Evolutionary conservation across 192 early-diverging fungal species (phyloP), one percentile per base, ranked within the genome.

Genomic region (Linnemannia schmuckeri): DNA sequence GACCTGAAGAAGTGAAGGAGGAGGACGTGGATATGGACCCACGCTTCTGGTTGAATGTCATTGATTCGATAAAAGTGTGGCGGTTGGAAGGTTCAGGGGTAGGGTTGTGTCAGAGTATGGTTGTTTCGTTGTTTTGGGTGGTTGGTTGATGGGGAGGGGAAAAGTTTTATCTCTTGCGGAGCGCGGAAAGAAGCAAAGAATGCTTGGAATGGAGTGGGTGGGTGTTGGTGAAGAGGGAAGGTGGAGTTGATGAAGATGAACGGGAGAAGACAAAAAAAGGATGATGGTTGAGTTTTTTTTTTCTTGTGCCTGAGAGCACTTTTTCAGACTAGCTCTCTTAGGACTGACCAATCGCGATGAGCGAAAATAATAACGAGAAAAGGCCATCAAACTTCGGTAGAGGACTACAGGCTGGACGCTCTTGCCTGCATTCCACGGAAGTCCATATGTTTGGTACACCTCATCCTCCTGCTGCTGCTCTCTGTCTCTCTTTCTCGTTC

Each of bases 21-120:
- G 83, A 27, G 27, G 78, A 79, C 15, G 79, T 72, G 30, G 74
- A 40, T 3, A 61, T 74, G 12, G 85, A 87, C 22, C 76, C 49
- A 41, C 76, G 85, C 47, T 78, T 87, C 66, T 73, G 85, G 76
- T 81, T 78, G 38, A 81, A 87, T 24, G 85, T 35, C 85, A 87
- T 87, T 5, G 46, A 3, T 42, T 55, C 2, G n/a, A 37, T 37
- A 3, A 37, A 42, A 27, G n/a, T 1, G 15, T 27, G 24, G 35
- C 44, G 33, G 6, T 74, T 7, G 61, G 30, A 13, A 20, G 5
- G 5, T 52, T 30, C 20, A 38, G 22, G 38, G 12, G 18, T 52
- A 2, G 13, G 9, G 0, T 61, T 10, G 5, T 57, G 52, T 13
- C 27, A 15, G n/a, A 18, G 9, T 38, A 2, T 24, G 69, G 30